Evolutionary conservation across 805 yeast genomes (phyloP), one percentile per base, ranked within the genome.

Genomic region (Cyberlindnera suaveolens): DNA sequence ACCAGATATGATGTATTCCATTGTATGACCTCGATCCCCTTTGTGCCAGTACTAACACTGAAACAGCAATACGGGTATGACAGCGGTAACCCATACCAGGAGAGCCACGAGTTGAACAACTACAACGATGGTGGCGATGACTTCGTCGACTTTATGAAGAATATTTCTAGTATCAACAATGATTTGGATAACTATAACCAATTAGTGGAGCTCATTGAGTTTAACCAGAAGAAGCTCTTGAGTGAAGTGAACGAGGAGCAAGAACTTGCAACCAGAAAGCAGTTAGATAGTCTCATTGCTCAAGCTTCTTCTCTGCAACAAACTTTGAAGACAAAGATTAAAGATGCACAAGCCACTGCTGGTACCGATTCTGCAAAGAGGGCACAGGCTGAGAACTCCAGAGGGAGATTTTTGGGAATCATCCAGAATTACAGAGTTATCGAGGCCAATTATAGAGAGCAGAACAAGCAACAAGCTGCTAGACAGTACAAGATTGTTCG

Each of bases 401-500:
- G 95, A 71, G 81, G 80, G 58, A 80, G 84, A 61, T 93, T 93
- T 63, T 78, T 90, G 74, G 78, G 80, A 50, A 75, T 84, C 45
- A 91, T 93, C 60, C 93, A 88, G 65, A 88, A 80, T 61, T 88
- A 86, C 69, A 80, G 95, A 65, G 75, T 80, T 57, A 78, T 86
- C 51, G 98, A 93, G 66, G 88, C 87, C 48, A 78, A 83, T 57
- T 89, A 86, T 71, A 77, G 89, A 53, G 89, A 84, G 62, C 80
- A 83, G 56, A 87, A 86, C 63, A 81, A 84, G 62, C 78, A 79
- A 48, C 95, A 86, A 60, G 96, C 96, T 39, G 90, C 83, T 57
- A 81, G 96, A 64, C 98, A 91, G 73, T 90, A 84, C 70, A 81
- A 80, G 61, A 86, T 93, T 58, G 93, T 87, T 50, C 84, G 81